Evolutionary conservation across 208 protist species (phyloP).

Genomic region (Spongospora subterranea): DNA sequence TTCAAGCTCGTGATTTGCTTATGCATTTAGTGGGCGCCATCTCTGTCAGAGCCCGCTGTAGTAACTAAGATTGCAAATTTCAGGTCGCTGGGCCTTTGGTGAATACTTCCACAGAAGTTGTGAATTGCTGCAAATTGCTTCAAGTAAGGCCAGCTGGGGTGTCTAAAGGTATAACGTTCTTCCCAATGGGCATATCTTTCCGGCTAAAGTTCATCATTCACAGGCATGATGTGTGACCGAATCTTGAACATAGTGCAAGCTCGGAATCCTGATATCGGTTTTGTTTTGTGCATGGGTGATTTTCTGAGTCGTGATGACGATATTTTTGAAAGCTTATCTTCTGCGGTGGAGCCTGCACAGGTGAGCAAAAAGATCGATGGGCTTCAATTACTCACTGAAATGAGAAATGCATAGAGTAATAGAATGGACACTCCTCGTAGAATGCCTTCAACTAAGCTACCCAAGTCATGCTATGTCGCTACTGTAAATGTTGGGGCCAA

Average conservation of each 20-base stretch:
- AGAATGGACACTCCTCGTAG: not conserved
- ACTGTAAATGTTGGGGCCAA: conserved; percentile 34
- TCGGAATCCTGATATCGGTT: conserved; percentile 1
- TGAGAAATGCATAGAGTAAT: not conserved
- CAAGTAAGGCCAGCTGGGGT: conserved; percentile 22
- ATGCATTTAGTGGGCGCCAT: not conserved
- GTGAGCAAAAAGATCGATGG: not conserved
- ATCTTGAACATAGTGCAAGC: conserved; percentile 6
- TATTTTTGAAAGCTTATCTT: not conserved
- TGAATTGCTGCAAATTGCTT: conserved; percentile 15
- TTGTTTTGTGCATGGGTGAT: conserved; percentile 13
- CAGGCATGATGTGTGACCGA: conserved; percentile 1
- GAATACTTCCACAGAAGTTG: conserved; percentile 41
- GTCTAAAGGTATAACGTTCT: not conserved
- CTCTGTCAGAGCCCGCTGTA: not conserved
- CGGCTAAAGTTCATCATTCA: not conserved
- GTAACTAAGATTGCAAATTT: not conserved
- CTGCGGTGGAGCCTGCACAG: not conserved
- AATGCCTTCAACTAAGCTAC: not conserved
- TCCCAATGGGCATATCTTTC: not conserved
- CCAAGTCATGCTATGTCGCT: conserved; percentile 15
- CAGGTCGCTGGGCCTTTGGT: conserved; percentile 1
- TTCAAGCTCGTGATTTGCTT: conserved; percentile 38
- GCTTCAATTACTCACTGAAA: not conserved
- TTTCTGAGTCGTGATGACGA: conserved; percentile 42